phyloP scores from a whole-genome alignment of 352 stramenopile genomes.

The Elongisporangium undulatum region DNA sequence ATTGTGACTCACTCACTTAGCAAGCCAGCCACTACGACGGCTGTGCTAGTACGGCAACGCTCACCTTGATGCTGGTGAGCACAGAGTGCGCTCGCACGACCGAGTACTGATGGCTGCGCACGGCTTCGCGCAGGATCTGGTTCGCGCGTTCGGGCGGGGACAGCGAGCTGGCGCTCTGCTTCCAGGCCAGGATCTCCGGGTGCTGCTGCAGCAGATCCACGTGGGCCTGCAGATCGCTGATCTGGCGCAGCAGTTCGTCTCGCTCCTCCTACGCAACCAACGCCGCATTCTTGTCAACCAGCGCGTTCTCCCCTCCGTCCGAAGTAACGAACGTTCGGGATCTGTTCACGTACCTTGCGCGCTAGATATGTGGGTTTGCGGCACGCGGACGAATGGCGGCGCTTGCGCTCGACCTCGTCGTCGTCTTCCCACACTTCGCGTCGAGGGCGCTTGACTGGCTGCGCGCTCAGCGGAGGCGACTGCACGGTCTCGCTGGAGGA shows the following conservation, averaged over 20 bases:
- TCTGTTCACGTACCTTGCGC: constrained; percentile 19
- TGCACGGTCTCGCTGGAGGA: not conserved
- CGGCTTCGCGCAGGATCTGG: constrained; percentile 22
- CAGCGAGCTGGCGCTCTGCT: constrained; percentile 2
- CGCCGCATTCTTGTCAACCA: not conserved
- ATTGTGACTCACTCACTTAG: not conserved
- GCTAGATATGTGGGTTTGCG: constrained; percentile 35
- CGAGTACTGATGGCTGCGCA: constrained; percentile 25
- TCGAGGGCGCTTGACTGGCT: constrained; percentile 7
- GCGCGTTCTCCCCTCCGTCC: not conserved
- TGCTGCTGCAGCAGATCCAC: constrained; percentile 24
- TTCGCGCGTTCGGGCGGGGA: constrained; percentile 21
- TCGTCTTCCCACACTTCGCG: constrained; percentile 12
- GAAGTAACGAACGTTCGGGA: too few relatives aligned
- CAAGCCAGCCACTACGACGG: not conserved
- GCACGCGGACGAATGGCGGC: constrained; percentile 14
- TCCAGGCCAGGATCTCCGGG: constrained; percentile 20
- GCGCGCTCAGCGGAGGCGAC: constrained; percentile 1
- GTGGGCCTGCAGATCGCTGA: constrained; percentile 27
- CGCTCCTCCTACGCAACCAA: constrained; percentile 27
- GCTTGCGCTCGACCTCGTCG: constrained; percentile 12
- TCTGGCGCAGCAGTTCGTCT: constrained; percentile 22
- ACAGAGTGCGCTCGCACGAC: constrained; percentile 30
- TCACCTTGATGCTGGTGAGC: constrained; percentile 24
- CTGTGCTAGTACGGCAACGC: not conserved